Conservation (phyloP, 257 asterid species). For the Solanum bulbocastanum region DNA sequence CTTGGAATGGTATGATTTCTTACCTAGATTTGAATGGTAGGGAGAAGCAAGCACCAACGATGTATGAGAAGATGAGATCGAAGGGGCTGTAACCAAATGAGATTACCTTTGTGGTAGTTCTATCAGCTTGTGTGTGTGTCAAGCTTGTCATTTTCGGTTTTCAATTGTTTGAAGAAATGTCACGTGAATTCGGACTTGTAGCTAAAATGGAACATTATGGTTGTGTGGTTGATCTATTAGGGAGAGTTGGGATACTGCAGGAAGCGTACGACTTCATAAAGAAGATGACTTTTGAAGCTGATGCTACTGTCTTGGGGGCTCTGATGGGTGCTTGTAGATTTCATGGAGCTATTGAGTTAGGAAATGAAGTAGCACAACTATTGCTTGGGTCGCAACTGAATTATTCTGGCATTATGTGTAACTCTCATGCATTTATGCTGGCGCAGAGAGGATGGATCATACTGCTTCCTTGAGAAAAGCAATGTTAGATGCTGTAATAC, state of each 20-base stretch:
- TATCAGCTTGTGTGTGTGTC: conserved; percentile 68
- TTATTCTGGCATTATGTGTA: conserved; percentile 45
- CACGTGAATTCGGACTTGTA: conserved; percentile 18
- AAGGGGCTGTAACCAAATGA: conserved; percentile 34
- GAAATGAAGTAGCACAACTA: conserved; percentile 43
- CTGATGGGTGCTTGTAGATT: conserved; percentile 72
- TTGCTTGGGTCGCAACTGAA: not conserved
- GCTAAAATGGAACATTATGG: conserved; percentile 87
- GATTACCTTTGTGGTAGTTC: conserved; percentile 54
- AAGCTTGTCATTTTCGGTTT: conserved; percentile 45
- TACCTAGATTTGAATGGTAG: not conserved
- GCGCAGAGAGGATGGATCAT: conserved; percentile 48
- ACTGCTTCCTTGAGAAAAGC: conserved; percentile 54
- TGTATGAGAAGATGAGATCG: not conserved
- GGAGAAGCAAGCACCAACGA: not conserved
- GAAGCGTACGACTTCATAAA: conserved; percentile 53
- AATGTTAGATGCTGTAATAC: conserved; percentile 54
- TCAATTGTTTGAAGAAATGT: conserved; percentile 49
- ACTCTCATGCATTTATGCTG: conserved; percentile 71
- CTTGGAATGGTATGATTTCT: not conserved
- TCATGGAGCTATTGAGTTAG: conserved; percentile 61
- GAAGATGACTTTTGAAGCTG: conserved; percentile 70
- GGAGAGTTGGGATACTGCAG: conserved; percentile 61
- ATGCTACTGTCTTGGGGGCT: conserved; percentile 70
- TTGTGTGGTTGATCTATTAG: conserved; percentile 73